phyloP scores from a whole-genome alignment of 768 basidiomycete species.

The Scleroderma bovista region DNA sequence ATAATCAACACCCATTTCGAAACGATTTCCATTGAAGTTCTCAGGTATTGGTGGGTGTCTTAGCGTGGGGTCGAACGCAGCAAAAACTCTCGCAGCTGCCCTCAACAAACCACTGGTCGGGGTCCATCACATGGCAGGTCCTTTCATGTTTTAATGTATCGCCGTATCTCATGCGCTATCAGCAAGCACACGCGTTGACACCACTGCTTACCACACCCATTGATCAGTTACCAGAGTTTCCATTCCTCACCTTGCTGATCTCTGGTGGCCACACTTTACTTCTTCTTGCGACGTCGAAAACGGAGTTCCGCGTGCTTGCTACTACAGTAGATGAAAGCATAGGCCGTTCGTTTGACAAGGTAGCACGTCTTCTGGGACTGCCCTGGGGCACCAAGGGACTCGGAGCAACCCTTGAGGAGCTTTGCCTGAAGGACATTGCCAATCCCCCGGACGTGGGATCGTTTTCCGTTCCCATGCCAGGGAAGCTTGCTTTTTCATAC shows the following conservation, averaged over 20 bases:
- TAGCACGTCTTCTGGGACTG: slow-evolving; percentile 63
- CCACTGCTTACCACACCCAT: slow-evolving; percentile 57
- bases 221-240: slow-evolving; percentile 51
- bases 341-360: slow-evolving; percentile 81
- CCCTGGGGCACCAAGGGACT: slow-evolving; percentile 59
- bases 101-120: slow-evolving; percentile 77
- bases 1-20: neutral
- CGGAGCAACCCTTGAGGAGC: slow-evolving; percentile 78
- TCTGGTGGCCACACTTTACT: slow-evolving; percentile 96
- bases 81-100: slow-evolving; percentile 79
- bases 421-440: slow-evolving; percentile 37
- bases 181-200: slow-evolving; percentile 94
- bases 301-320: slow-evolving; percentile 62
- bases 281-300: slow-evolving; percentile 58
- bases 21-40: neutral
- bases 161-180: slow-evolving; percentile 4
- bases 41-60: slow-evolving; percentile 78
- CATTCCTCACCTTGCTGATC: slow-evolving; percentile 83
- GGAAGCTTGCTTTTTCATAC: slow-evolving; percentile 70
- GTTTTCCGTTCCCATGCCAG: slow-evolving; percentile 45
- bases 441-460: slow-evolving; percentile 30
- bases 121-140: slow-evolving; percentile 88
- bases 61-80: slow-evolving; percentile 71
- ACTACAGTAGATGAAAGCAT: slow-evolving; percentile 72
- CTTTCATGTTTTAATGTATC: neutral